A percentile compares a stretch with the other conserved stretches of the same genome.
phyloP scores from a whole-genome alignment of 176 grass and related monocot genomes.

The Oryza glaberrima region DNA sequence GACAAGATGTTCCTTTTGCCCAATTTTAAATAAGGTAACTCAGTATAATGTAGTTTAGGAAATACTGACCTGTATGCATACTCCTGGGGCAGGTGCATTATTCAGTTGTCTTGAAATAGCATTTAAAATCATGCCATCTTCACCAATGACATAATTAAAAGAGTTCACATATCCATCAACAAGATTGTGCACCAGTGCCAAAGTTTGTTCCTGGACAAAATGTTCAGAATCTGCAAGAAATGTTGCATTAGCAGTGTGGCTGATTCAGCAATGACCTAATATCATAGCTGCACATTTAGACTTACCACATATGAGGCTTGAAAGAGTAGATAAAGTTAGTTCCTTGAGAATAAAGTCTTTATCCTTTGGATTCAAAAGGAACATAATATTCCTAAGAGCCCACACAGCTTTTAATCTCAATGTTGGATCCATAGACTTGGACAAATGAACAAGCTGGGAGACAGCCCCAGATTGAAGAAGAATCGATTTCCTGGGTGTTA shows the following conservation, averaged over 20 bases:
- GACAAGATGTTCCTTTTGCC: slow-evolving; percentile 11
- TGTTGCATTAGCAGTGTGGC: slow-evolving; percentile 29
- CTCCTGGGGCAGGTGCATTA: slow-evolving; percentile 48
- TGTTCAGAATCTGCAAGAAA: slow-evolving; percentile 81
- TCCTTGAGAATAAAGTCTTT: slow-evolving; percentile 88
- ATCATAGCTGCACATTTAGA: slow-evolving; percentile 25
- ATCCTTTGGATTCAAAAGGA: slow-evolving; percentile 80
- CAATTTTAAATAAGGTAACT: slow-evolving; percentile 34
- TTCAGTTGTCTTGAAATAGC: slow-evolving; percentile 80
- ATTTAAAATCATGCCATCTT: slow-evolving; percentile 70
- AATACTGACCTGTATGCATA: slow-evolving; percentile 84
- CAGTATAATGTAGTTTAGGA: slow-evolving; percentile 13
- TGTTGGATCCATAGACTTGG: slow-evolving; percentile 80
- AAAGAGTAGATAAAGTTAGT: slow-evolving; percentile 64
- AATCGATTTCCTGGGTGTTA: slow-evolving; percentile 72
- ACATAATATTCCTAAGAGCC: slow-evolving; percentile 93
- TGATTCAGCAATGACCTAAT: slow-evolving; percentile 10
- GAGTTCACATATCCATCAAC: slow-evolving; percentile 70
- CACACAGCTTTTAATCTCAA: slow-evolving; percentile 86
- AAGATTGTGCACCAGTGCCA: slow-evolving; percentile 86
- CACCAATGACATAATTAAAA: slow-evolving; percentile 66
- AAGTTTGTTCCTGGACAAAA: slow-evolving; percentile 87
- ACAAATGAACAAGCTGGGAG: slow-evolving; percentile 76
- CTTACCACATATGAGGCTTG: slow-evolving; percentile 90
- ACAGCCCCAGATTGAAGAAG: slow-evolving; percentile 77